phyloP scores from a whole-genome alignment of 495 filamentous ascomycete species.

The Aspergillus taichungensis region DNA sequence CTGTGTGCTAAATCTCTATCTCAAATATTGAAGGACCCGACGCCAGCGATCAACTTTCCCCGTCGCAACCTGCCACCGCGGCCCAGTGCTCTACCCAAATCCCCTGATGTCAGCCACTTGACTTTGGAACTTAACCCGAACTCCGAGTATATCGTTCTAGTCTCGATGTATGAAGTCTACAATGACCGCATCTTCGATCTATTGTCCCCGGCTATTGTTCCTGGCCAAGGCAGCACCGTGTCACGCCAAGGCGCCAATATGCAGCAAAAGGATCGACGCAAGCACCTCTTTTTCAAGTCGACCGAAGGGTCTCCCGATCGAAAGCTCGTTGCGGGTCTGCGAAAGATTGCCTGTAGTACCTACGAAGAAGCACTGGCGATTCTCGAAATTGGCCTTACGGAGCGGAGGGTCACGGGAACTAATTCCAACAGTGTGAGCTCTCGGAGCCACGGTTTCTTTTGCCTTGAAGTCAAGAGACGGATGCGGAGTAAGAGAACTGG shows the following conservation, averaged over 20 bases:
- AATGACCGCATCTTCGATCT: constrained; percentile 97
- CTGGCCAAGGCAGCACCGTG: constrained; percentile 30
- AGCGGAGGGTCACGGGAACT: constrained; percentile 82
- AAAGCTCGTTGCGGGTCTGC: constrained; percentile 84
- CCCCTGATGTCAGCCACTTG: constrained; percentile 66
- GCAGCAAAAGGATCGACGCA: constrained; percentile 57
- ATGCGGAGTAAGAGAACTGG: constrained; percentile 41
- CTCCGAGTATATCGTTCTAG: constrained; percentile 77
- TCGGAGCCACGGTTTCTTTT: constrained; percentile 93
- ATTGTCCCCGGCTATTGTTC: constrained; percentile 46
- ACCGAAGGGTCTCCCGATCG: constrained; percentile 77
- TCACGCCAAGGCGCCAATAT: constrained; percentile 28
- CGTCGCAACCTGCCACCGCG: constrained; percentile 51
- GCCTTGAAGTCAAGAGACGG: constrained; percentile 85
- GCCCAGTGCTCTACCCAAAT: constrained; percentile 56
- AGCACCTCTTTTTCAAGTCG: constrained; percentile 76
- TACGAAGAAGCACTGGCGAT: constrained; percentile 85
- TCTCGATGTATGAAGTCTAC: constrained; percentile 99
- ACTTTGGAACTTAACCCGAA: constrained; percentile 56
- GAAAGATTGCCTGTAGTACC: constrained; percentile 80
- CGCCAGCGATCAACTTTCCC: constrained; percentile 40
- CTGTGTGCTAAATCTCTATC: constrained; percentile 29
- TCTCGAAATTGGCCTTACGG: constrained; percentile 80
- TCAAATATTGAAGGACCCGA: constrained; percentile 41
- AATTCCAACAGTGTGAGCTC: constrained; percentile 83